Conservation (phyloP, 352 stramenopile species). For the Pythium brachiatum region DNA sequence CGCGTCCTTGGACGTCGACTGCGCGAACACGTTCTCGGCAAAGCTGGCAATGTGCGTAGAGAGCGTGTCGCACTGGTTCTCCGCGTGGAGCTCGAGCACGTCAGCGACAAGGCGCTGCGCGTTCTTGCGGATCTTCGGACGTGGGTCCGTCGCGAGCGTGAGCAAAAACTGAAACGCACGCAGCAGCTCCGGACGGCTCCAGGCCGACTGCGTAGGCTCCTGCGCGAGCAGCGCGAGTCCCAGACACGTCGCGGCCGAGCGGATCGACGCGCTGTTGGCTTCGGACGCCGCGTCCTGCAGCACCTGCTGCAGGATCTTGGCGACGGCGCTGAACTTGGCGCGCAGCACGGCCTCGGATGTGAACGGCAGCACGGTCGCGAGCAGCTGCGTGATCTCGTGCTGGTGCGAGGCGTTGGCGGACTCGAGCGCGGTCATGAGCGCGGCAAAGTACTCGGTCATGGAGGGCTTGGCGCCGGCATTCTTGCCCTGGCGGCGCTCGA, state of each 20-base stretch:
- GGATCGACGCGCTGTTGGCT: slow-evolving; percentile 57
- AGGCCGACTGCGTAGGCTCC: slow-evolving; percentile 59
- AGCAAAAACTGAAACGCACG: slow-evolving; percentile 79
- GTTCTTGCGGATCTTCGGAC: slow-evolving; percentile 83
- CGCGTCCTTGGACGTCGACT: slow-evolving; percentile 66
- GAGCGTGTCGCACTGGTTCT: slow-evolving; percentile 69
- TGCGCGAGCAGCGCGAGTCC: slow-evolving; percentile 64
- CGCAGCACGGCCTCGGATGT: slow-evolving; percentile 74
- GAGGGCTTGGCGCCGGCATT: slow-evolving; percentile 26
- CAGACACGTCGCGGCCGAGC: slow-evolving; percentile 64
- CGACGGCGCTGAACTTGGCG: slow-evolving; percentile 71
- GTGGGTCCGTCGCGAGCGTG: slow-evolving; percentile 68
- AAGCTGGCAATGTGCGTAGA: slow-evolving; percentile 88
- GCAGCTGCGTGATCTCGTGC: slow-evolving; percentile 73
- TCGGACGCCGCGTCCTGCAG: slow-evolving; percentile 55
- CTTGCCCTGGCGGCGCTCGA: slow-evolving; percentile 47
- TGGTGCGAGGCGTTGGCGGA: slow-evolving; percentile 66
- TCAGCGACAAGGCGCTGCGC: slow-evolving; percentile 73
- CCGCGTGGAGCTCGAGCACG: slow-evolving; percentile 67
- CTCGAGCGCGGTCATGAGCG: slow-evolving; percentile 85
- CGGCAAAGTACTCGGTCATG: slow-evolving; percentile 86
- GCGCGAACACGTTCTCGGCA: slow-evolving; percentile 74
- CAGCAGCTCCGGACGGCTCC: slow-evolving; percentile 66
- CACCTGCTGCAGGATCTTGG: slow-evolving; percentile 66
- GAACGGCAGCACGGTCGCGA: slow-evolving; percentile 71